These are phyloP conservation scores for Globisporangium yorkense DNA, from an alignment of 352 stramenopile species.

Conservation along the genomic window DNA sequence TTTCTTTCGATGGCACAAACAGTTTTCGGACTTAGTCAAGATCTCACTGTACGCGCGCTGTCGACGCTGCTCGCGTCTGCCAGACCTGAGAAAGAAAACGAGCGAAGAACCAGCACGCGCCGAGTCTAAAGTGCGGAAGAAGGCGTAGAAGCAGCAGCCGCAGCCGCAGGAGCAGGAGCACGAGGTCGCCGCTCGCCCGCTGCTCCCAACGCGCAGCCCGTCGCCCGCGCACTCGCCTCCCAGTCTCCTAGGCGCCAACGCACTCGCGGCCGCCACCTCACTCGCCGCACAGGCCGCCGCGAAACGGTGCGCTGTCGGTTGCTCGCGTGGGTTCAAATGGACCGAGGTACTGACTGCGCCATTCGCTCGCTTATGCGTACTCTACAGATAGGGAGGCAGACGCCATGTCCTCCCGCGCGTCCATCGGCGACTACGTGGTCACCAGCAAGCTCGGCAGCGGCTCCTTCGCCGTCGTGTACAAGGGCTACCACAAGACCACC, in stretches of 20 bases:
- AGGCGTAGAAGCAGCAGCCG: neutral
- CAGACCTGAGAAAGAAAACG: neutral
- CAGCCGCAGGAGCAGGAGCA: no score
- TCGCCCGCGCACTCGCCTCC: no score
- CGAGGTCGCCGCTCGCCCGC: no score
- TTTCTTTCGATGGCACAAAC: neutral
- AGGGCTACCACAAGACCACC: slow-evolving; percentile 69
- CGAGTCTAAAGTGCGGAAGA: neutral
- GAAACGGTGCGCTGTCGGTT: neutral
- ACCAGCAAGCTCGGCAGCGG: slow-evolving; percentile 89
- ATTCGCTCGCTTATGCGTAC: neutral
- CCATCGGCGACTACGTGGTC: slow-evolving; percentile 85
- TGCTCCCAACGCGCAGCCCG: no score
- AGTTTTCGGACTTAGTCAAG: no score
- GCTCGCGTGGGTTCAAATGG: neutral
- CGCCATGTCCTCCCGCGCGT: slow-evolving; percentile 27
- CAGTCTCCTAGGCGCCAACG: no score
- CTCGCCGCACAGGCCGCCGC: neutral
- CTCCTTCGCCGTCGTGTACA: slow-evolving; percentile 91
- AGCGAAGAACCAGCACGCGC: neutral
- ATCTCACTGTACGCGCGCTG: no score
- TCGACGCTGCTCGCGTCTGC: neutral
- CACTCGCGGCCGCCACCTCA: no score
- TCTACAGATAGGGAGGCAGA: neutral
- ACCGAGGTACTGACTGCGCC: neutral